Evolutionary conservation across 306 rosid species (phyloP).

Genomic region (Sphenostylis stenocarpa): DNA sequence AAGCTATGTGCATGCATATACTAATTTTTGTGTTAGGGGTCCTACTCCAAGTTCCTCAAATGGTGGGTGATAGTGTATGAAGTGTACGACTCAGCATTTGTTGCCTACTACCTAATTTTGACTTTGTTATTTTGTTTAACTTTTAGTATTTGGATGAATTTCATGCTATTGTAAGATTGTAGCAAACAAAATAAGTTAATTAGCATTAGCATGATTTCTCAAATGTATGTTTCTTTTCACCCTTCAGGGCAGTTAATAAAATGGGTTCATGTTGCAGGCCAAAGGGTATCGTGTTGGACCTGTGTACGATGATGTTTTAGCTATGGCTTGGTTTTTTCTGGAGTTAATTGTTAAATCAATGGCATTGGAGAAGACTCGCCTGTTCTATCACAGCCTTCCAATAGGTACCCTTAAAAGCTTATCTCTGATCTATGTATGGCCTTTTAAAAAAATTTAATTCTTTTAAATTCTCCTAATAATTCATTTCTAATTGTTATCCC

Average conservation of each 20-base stretch:
- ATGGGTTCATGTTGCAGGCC: constrained; percentile 65
- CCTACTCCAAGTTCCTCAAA: not conserved
- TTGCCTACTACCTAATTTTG: constrained; percentile 4
- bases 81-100: not conserved
- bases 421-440: not conserved
- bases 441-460: not conserved
- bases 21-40: not conserved
- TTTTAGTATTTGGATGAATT: not conserved
- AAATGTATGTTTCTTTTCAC: constrained; percentile 20
- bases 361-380: constrained; percentile 95
- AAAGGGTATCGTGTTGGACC: constrained; percentile 99
- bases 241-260: constrained; percentile 19
- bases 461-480: not conserved
- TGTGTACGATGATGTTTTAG: constrained; percentile 96
- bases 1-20: constrained; percentile 1
- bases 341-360: constrained; percentile 97
- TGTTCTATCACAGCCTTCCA: constrained; percentile 90
- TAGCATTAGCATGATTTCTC: constrained; percentile 22
- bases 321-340: constrained; percentile 99
- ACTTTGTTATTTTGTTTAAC: not conserved
- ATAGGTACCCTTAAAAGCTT: constrained; percentile 54
- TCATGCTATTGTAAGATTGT: constrained; percentile 18
- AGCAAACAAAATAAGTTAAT: not conserved
- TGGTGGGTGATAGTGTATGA: not conserved
- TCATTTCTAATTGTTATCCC: not conserved